Conservation (phyloP, 2,329 filamentous ascomycete genomes). For the Ophiostoma piceae region DNA sequence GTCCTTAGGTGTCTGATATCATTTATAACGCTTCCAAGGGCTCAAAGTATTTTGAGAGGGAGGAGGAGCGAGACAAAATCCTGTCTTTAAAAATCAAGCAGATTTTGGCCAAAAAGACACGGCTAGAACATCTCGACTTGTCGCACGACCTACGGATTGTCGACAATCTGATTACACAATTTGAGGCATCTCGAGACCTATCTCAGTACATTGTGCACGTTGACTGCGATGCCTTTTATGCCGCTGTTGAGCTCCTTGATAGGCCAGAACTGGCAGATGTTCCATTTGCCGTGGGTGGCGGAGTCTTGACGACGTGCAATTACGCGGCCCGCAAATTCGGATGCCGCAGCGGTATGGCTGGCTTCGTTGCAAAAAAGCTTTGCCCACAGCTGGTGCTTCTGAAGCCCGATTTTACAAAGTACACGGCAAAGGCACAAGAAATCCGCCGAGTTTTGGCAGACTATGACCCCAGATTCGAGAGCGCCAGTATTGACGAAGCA, state of each 20-base stretch:
- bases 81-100: slow-evolving; percentile 81
- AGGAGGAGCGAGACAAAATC: slow-evolving; percentile 73
- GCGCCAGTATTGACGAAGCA: slow-evolving; percentile 91
- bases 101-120: slow-evolving; percentile 68
- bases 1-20: slow-evolving; percentile 74
- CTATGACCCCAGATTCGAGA: slow-evolving; percentile 91
- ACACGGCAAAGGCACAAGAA: slow-evolving; percentile 82
- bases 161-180: slow-evolving; percentile 72
- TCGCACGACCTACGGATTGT: slow-evolving; percentile 67
- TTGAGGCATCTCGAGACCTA: slow-evolving; percentile 74
- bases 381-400: slow-evolving; percentile 81
- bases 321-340: slow-evolving; percentile 88
- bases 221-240: slow-evolving; percentile 97
- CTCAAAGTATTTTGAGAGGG: slow-evolving; percentile 91
- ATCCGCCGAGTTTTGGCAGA: slow-evolving; percentile 73
- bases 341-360: slow-evolving; percentile 90
- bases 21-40: slow-evolving; percentile 97
- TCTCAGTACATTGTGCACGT: slow-evolving; percentile 83
- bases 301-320: slow-evolving; percentile 66
- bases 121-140: slow-evolving; percentile 71
- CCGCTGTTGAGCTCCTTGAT: slow-evolving; percentile 81
- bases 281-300: slow-evolving; percentile 81
- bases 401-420: slow-evolving; percentile 84
- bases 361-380: slow-evolving; percentile 89
- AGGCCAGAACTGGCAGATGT: slow-evolving; percentile 77